Conservation (phyloP, 768 basidiomycete species). For the Epithele typhae region DNA sequence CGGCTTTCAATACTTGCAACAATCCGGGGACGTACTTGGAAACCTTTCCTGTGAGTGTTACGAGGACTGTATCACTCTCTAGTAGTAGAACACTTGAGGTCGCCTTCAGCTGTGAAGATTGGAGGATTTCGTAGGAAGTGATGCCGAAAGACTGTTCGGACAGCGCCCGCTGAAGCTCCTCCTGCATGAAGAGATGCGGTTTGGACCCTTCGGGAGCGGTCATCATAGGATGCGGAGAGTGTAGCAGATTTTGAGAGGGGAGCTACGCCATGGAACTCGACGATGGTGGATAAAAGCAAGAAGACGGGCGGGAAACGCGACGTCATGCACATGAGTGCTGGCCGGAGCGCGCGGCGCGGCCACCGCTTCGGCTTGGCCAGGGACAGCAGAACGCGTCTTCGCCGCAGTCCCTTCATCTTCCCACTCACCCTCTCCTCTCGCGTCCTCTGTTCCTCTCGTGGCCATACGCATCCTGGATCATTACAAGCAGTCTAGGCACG, state of each 20-base stretch:
- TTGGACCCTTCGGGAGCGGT: slow-evolving; percentile 1
- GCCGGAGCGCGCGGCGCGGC: too few species aligned
- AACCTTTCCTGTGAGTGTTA: slow-evolving; percentile 53
- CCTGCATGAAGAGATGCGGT: slow-evolving; percentile 28
- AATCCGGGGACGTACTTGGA: slow-evolving; percentile 40
- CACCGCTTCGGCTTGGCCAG: too few species aligned
- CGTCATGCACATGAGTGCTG: slow-evolving; percentile 9
- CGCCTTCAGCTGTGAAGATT: slow-evolving; percentile 41
- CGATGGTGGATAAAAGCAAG: background rate
- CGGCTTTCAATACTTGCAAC: too few species aligned
- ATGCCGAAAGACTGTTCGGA: slow-evolving; percentile 58
- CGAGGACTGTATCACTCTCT: slow-evolving; percentile 45
- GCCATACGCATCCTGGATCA: background rate
- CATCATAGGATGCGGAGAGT: background rate
- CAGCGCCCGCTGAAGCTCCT: slow-evolving; percentile 52
- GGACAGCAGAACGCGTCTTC: too few species aligned
- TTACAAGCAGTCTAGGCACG: too few species aligned
- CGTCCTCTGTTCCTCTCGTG: background rate
- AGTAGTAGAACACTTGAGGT: slow-evolving; percentile 50
- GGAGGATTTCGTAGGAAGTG: slow-evolving; percentile 37
- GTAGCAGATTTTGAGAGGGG: too few species aligned
- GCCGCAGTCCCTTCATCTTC: too few species aligned
- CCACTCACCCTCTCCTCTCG: background rate
- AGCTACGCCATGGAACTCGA: too few species aligned
- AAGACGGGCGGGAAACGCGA: background rate